A percentile compares a stretch with the other conserved stretches of the same genome.
Evolutionary conservation across 768 basidiomycete species (phyloP).

Genomic region (Chalciporus piperatus): DNA sequence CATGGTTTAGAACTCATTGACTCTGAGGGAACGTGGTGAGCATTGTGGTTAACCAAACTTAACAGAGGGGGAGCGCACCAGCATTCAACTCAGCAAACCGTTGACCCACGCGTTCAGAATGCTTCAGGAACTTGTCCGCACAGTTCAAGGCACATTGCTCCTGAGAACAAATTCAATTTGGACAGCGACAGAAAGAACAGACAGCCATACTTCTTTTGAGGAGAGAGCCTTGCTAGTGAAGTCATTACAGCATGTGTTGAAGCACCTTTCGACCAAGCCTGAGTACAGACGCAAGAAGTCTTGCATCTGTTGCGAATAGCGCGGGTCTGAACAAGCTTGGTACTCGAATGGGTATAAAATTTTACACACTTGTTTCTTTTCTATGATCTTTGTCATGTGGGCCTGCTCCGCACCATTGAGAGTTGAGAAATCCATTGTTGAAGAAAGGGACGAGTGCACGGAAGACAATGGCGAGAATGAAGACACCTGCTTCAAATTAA

Average conservation of each 20-base stretch:
- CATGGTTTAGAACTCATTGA: slow-evolving; percentile 32
- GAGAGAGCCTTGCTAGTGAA: slow-evolving; percentile 94
- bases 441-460: neutral
- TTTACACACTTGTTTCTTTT: slow-evolving; percentile 85
- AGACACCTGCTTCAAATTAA: no score
- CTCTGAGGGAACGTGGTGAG: slow-evolving; percentile 20
- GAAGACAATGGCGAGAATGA: no score
- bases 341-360: neutral
- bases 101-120: slow-evolving; percentile 89
- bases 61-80: slow-evolving; percentile 48
- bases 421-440: slow-evolving; percentile 83
- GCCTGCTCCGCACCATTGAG: slow-evolving; percentile 91
- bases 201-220: slow-evolving; percentile 74
- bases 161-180: slow-evolving; percentile 39
- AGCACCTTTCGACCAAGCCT: slow-evolving; percentile 92
- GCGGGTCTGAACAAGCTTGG: neutral
- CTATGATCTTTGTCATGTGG: slow-evolving; percentile 92
- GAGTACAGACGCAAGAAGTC: slow-evolving; percentile 97
- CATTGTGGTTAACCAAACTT: neutral
- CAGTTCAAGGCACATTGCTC: slow-evolving; percentile 90
- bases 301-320: slow-evolving; percentile 70
- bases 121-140: slow-evolving; percentile 96
- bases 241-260: slow-evolving; percentile 92
- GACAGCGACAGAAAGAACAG: neutral
- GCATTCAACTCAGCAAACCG: slow-evolving; percentile 91